Evolutionary conservation across 1,284 basidiomycete species (phyloP).

Genomic region (Takashimella koratensis): DNA sequence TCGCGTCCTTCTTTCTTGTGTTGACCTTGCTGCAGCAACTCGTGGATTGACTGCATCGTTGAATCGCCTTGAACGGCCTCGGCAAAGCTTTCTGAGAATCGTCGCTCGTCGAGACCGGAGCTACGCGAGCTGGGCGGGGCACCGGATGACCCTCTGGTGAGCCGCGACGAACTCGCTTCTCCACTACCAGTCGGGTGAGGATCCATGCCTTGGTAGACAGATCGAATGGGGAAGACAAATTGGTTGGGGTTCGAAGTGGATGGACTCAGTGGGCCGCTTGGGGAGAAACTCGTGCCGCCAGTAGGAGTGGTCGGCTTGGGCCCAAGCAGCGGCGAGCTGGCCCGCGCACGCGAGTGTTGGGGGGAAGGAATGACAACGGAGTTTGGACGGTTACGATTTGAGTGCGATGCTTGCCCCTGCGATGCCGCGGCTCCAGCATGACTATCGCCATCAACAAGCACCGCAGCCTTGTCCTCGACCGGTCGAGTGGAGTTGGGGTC

Average conservation of each 20-base stretch:
- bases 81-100: background rate
- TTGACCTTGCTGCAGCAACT: conserved; percentile 20
- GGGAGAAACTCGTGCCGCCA: background rate
- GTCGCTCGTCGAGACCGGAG: background rate
- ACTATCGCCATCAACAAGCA: too few species aligned
- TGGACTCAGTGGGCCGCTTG: conserved; percentile 24
- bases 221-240: conserved; percentile 45
- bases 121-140: background rate
- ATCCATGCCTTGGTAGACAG: conserved; percentile 31
- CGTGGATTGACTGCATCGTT: conserved; percentile 21
- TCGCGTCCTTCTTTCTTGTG: conserved; percentile 1
- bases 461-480: too few species aligned
- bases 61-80: conserved; percentile 7
- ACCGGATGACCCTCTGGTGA: background rate
- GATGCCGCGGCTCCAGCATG: too few species aligned
- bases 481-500: too few species aligned
- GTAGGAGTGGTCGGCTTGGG: background rate
- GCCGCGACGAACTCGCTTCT: background rate
- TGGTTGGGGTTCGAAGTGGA: conserved; percentile 17
- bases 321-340: background rate
- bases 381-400: background rate
- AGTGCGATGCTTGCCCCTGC: background rate
- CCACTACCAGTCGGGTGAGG: background rate
- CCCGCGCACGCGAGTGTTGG: background rate
- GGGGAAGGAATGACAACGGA: background rate